phyloP scores from a whole-genome alignment of 768 basidiomycete genomes.

The Daedalea quercina region DNA sequence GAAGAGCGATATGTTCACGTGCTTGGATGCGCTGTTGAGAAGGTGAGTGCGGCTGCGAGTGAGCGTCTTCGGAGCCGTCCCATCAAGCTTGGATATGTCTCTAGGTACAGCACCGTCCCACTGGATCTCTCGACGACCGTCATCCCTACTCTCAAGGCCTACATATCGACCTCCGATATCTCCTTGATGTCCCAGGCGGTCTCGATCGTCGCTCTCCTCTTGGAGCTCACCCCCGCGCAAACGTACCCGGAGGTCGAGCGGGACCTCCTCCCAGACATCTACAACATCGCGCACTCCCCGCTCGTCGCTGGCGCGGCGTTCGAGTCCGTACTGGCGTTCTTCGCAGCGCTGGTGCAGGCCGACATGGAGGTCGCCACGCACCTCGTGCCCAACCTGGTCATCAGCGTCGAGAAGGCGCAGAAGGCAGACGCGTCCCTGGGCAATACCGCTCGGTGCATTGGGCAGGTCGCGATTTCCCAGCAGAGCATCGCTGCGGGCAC shows the following conservation, averaged over 20 bases:
- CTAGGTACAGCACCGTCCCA: slow-evolving; percentile 46
- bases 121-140: slow-evolving; percentile 52
- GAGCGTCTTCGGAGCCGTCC: slow-evolving; percentile 26
- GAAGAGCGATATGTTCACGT: slow-evolving; percentile 75
- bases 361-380: slow-evolving; percentile 80
- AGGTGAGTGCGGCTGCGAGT: slow-evolving; percentile 32
- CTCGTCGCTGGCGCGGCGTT: slow-evolving; percentile 70
- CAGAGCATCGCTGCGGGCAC: slow-evolving; percentile 73
- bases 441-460: slow-evolving; percentile 84
- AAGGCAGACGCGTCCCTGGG: slow-evolving; percentile 47
- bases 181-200: slow-evolving; percentile 70
- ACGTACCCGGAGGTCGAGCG: slow-evolving; percentile 76
- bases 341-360: slow-evolving; percentile 72
- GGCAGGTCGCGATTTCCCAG: slow-evolving; percentile 68
- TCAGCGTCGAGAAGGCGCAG: slow-evolving; percentile 55
- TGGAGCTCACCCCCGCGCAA: slow-evolving; percentile 55
- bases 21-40: slow-evolving; percentile 64
- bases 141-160: slow-evolving; percentile 67
- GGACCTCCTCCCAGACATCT: slow-evolving; percentile 60
- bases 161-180: slow-evolving; percentile 72
- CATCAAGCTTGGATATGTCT: slow-evolving; percentile 3
- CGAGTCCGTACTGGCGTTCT: slow-evolving; percentile 80
- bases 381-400: slow-evolving; percentile 70
- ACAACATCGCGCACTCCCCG: slow-evolving; percentile 70
- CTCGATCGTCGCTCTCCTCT: slow-evolving; percentile 55